Evolutionary conservation across 2,329 filamentous ascomycete genomes (phyloP).

Genomic region (Diaporthe sp.): DNA sequence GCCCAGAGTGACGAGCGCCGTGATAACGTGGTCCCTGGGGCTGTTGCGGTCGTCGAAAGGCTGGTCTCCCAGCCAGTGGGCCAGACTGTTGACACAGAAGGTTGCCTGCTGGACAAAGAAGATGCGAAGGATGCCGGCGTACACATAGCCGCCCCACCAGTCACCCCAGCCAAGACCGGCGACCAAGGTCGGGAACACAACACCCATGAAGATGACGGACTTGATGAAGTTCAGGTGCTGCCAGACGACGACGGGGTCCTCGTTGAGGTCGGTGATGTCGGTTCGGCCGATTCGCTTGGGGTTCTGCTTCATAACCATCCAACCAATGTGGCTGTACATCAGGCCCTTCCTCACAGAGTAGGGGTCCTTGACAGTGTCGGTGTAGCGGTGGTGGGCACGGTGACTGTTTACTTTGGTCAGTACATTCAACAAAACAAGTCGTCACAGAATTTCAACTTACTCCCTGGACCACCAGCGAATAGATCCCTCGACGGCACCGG

Average conservation of each 20-base stretch:
- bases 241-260: slow-evolving; percentile 86
- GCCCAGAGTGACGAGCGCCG: slow-evolving; percentile 84
- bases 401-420: slow-evolving; percentile 54
- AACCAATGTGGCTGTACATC: slow-evolving; percentile 85
- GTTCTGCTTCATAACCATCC: slow-evolving; percentile 96
- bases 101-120: slow-evolving; percentile 93
- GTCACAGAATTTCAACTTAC: slow-evolving; percentile 3
- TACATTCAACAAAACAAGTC: background rate
- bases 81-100: slow-evolving; percentile 92
- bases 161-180: slow-evolving; percentile 85
- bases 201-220: slow-evolving; percentile 80
- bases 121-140: slow-evolving; percentile 85
- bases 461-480: slow-evolving; percentile 91
- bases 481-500: slow-evolving; percentile 86
- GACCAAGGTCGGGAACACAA: slow-evolving; percentile 80
- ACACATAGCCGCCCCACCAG: slow-evolving; percentile 84
- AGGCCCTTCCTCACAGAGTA: slow-evolving; percentile 92
- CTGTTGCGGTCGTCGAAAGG: slow-evolving; percentile 94
- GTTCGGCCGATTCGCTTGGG: slow-evolving; percentile 88
- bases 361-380: slow-evolving; percentile 91
- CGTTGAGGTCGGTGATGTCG: slow-evolving; percentile 89
- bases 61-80: slow-evolving; percentile 92
- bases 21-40: slow-evolving; percentile 88
- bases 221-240: slow-evolving; percentile 90
- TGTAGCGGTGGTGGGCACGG: slow-evolving; percentile 90